These are phyloP conservation scores for Vitis rotundifolia DNA, from an alignment of 164 flowering plant species.

Conservation along the genomic window DNA sequence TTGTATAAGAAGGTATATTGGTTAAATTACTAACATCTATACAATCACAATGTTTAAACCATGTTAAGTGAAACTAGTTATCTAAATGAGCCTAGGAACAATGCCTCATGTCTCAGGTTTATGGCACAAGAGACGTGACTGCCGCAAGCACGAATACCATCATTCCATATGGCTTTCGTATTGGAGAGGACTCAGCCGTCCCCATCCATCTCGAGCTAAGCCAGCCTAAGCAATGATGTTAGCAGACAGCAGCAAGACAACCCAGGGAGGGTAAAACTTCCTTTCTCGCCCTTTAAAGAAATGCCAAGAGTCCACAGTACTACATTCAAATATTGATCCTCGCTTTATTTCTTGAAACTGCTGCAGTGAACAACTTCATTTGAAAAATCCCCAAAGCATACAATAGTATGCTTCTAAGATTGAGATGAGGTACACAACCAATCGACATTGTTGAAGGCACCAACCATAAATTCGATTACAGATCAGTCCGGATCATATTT, in stretches of 20 bases:
- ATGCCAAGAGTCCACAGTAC: neutral
- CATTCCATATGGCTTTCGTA: slow-evolving; percentile 11
- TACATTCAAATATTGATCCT: neutral
- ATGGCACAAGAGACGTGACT: slow-evolving; percentile 19
- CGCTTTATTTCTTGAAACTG: neutral
- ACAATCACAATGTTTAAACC: neutral
- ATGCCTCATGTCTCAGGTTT: slow-evolving; percentile 26
- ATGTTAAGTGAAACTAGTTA: neutral
- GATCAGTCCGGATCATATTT: neutral
- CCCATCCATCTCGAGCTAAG: slow-evolving; percentile 24
- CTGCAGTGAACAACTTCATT: neutral
- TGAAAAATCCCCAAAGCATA: neutral
- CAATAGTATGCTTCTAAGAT: neutral
- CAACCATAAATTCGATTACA: neutral
- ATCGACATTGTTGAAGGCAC: neutral
- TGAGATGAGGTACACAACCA: neutral
- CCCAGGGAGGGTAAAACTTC: slow-evolving; percentile 12
- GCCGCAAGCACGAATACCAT: slow-evolving; percentile 6
- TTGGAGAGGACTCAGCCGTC: slow-evolving; percentile 10
- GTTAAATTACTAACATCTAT: neutral
- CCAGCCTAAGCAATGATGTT: slow-evolving; percentile 20
- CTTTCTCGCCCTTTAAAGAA: neutral
- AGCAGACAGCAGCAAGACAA: slow-evolving; percentile 5
- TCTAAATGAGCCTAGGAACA: neutral
- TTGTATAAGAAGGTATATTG: slow-evolving; percentile 32